Conservation (phyloP, 352 stramenopile genomes). For the Phytophthora sansomeana region DNA sequence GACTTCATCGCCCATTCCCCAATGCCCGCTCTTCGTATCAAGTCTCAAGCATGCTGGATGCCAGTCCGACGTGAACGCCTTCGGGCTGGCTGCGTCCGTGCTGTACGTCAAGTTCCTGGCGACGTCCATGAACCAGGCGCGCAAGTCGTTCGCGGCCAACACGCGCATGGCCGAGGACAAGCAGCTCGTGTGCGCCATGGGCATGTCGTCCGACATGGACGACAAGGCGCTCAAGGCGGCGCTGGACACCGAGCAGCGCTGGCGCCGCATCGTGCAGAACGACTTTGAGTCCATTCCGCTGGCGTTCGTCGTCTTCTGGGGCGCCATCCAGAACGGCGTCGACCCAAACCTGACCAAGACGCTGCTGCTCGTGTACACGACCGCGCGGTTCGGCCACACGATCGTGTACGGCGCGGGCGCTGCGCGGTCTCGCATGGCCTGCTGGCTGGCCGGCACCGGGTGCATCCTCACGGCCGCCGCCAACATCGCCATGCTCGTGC, state of each 20-base stretch:
- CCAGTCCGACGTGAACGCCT: slow-evolving; percentile 38
- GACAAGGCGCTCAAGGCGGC: slow-evolving; percentile 37
- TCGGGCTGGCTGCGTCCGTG: slow-evolving; percentile 39
- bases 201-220: slow-evolving; percentile 25
- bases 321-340: slow-evolving; percentile 47
- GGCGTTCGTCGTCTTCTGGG: slow-evolving; percentile 50
- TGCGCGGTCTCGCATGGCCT: slow-evolving; percentile 34
- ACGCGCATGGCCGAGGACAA: slow-evolving; percentile 53
- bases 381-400: slow-evolving; percentile 50
- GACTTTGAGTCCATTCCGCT: slow-evolving; percentile 68
- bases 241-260: slow-evolving; percentile 48
- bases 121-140: slow-evolving; percentile 55
- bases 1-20: slow-evolving; percentile 15
- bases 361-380: slow-evolving; percentile 50
- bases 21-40: slow-evolving; percentile 19
- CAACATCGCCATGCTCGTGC: slow-evolving; percentile 27
- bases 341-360: slow-evolving; percentile 43
- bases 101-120: slow-evolving; percentile 74
- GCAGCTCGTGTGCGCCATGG: slow-evolving; percentile 36
- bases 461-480: slow-evolving; percentile 33
- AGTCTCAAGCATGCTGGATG: slow-evolving; percentile 25
- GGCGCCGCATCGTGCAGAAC: slow-evolving; percentile 66
- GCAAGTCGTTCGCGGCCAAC: slow-evolving; percentile 55
- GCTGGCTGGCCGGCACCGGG: slow-evolving; percentile 34
- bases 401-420: slow-evolving; percentile 45